phyloP scores from a whole-genome alignment of 2,329 filamentous ascomycete species.

The Fusarium sp. region DNA sequence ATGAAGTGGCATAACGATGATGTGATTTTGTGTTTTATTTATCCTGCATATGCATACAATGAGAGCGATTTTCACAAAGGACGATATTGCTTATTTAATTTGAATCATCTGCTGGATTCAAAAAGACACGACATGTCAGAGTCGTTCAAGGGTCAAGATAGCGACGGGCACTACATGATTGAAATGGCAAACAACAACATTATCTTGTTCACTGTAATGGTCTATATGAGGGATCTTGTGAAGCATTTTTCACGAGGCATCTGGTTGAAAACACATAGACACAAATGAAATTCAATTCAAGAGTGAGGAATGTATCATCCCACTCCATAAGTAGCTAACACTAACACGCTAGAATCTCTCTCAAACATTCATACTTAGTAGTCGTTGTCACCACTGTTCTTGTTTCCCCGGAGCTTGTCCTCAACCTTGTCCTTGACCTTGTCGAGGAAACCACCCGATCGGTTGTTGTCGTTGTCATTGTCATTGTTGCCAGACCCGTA shows the following conservation, averaged over 20 bases:
- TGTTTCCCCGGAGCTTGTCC: conserved; percentile 55
- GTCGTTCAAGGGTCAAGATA: too few species aligned
- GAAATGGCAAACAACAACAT: too few species aligned
- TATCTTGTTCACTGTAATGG: too few species aligned
- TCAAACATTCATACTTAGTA: conserved; percentile 23
- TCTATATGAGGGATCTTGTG: too few species aligned
- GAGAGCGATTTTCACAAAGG: neutral
- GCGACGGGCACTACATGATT: neutral
- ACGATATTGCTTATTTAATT: neutral
- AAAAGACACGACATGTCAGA: neutral
- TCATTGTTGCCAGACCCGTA: conserved; percentile 13
- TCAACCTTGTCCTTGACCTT: conserved; percentile 69
- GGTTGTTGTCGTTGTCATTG: conserved; percentile 11
- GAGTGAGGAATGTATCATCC: conserved; percentile 9
- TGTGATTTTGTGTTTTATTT: neutral
- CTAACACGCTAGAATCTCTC: conserved; percentile 7
- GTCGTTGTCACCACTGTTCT: conserved; percentile 42
- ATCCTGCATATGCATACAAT: neutral
- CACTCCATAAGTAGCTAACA: neutral
- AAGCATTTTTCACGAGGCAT: neutral
- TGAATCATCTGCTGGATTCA: neutral
- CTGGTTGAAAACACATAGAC: neutral
- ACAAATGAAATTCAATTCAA: conserved; percentile 4
- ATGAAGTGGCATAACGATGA: conserved; percentile 4
- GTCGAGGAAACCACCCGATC: conserved; percentile 59